A percentile compares a stretch with the other conserved stretches of the same genome.
phyloP scores from a whole-genome alignment of 371 early-diverging fungal genomes.

The Mucor plumbeus region DNA sequence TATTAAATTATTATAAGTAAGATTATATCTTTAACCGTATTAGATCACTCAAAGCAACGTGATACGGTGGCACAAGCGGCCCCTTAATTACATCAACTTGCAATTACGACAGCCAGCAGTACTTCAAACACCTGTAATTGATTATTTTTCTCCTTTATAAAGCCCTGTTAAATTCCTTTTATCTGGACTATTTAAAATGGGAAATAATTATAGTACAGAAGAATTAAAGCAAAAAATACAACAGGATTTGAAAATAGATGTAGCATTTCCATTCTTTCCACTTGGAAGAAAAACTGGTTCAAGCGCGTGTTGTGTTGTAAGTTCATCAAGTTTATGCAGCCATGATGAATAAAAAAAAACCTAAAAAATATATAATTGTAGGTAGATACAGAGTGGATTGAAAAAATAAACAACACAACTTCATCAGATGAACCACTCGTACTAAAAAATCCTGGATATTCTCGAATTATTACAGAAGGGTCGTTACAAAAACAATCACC shows the following conservation, averaged over 20 bases:
- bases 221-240: constrained; percentile 50
- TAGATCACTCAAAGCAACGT: neutral
- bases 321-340: constrained; percentile 9
- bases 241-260: constrained; percentile 60
- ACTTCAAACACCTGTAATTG: neutral
- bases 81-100: neutral
- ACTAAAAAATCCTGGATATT: constrained; percentile 33
- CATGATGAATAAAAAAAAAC: neutral
- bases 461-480: constrained; percentile 17
- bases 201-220: constrained; percentile 43
- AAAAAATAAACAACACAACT: constrained; percentile 24
- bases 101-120: neutral
- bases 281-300: constrained; percentile 55
- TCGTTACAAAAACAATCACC: constrained; percentile 49
- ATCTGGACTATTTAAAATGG: constrained; percentile 27
- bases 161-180: neutral
- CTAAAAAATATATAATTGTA: constrained; percentile 3
- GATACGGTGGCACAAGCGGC: constrained; percentile 2
- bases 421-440: constrained; percentile 4
- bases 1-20: too few species aligned
- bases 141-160: neutral
- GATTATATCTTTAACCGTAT: too few species aligned
- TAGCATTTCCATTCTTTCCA: constrained; percentile 68
- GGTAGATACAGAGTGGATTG: constrained; percentile 56
- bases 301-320: constrained; percentile 70